Evolutionary conservation across 192 early-diverging fungal species (phyloP), one percentile per base, ranked within the genome.

Genomic region (Jimgerdemannia lactiflua): DNA sequence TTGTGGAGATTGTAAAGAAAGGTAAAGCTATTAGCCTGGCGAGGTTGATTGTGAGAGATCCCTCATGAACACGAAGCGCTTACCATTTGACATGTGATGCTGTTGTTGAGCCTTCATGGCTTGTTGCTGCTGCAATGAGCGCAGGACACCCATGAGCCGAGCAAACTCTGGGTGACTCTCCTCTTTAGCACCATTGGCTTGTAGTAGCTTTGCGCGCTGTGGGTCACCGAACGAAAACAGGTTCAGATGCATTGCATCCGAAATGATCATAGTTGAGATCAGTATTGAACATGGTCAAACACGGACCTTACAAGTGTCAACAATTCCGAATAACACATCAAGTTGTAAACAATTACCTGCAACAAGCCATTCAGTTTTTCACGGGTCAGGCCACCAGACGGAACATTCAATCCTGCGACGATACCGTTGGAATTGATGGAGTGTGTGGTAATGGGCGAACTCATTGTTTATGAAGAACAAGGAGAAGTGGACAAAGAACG

Each of bases 81-180:
- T 67, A 67, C 20, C 40, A n/a, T 43, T 39, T 43, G 7, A 73
- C 70, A 8, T 75, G 75, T 20, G 71, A 63, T 71, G 20, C 71
- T 64, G 67, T 67, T 66, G 74, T 68, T 75, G 64, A 42, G 49
- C 64, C 3, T 70, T 42, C 65, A 77, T 39, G 73, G 64, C 72
- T 69, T 72, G 42, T 67, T 73, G 71, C 64, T 72, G 64, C 59
- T 85, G 84, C 29, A 84, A 70, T 20, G 80, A 81, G 65, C 88
- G 82, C 65, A 94, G 74, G n/a, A 89, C 70, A 2, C 76, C 69
- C 80, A 95, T 79, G 42, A 94, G 82, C 74, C 89, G 85, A 42
- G 92, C 94, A 75, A 87, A 93, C 75, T 95, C 93, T 17, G 86
- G 85, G 74, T 90, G 90, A 76, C 89, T 94, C 63, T 87, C 86